Evolutionary conservation across 2,329 filamentous ascomycete genomes (phyloP), one percentile per base, ranked within the genome.

Genomic region (Karstenula rhodostoma): DNA sequence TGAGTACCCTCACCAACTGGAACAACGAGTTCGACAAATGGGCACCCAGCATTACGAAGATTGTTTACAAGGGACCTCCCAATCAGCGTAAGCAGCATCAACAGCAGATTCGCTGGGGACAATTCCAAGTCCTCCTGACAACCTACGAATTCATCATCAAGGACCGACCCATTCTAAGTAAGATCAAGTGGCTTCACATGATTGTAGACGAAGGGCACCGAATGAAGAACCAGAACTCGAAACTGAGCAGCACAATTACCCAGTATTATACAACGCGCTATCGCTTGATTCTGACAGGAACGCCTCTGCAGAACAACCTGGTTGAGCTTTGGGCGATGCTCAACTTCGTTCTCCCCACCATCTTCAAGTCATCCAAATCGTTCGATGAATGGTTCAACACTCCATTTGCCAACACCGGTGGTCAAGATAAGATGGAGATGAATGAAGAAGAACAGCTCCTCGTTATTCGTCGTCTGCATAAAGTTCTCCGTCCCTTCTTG

Each of bases 381-480:
- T 99, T 99, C 74, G 95, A 99, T 77, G 95, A 99, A 78, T 99
- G 95, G 95, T 99, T 99, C 88, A 99, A 98, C 77, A 99, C 95
- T 27, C 95, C 95, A 0, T 99, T 99, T 78, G 95, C 95, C 69
- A 99, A 99, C 77, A 99, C 95, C 5, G 95, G 95, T 79, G 90
- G 93, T 43, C 94, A 98, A 80, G 95, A 99, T 80, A 97, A 95
- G 84, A 99, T 99, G 92, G 94, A 98, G 75, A 85, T 99, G 64
- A 96, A 91, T 13, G 95, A 99, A 95, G 95, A 99, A 95, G 95
- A 99, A 80, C 93, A 97, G 77, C 88, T 99, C 79, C 90, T 99
- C 59, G 93, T 99, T 73, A 99, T 99, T 85, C 91, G 94, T 76
- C 94, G 95, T 84, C 85, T 99, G 62, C 95, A 99, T 82, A 99